Base-by-base conservation (phyloP, 345 rosid genomes). In the Microthlaspi erraticum region DNA sequence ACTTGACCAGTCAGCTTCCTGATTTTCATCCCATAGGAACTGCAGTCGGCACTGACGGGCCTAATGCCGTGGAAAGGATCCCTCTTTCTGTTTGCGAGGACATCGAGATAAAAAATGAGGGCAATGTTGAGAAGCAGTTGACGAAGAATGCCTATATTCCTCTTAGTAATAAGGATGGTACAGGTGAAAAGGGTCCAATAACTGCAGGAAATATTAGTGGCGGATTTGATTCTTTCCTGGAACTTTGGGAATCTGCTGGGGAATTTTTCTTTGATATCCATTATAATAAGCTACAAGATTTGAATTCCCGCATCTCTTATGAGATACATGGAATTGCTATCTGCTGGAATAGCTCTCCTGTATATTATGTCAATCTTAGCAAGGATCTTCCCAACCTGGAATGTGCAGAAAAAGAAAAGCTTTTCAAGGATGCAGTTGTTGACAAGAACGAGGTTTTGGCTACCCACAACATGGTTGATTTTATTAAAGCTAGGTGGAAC, bases 251-350 rank as follows among this genome's bases (percentile, higher is more conserved):
- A 45, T 64, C 84, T 55, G 63, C 74, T 64, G 55, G 20, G n/a
- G 96, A 91, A 51, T 93, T 87, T 76, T 89, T 72, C 81, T 93
- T 93, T 83, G 98, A 93, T 36, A 58, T 93, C 60, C 97, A 93
- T 81, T 93, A 87, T 56, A 84, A 62, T 65, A 89, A 83, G 76
- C 64, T 77, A 68, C 76, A 85, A 61, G 83, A 77, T 77, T 49
- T 77, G 54, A 85, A 83, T 55, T 73, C 84, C 38, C 53, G 59
- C 73, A 78, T 61, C 58, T 79, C 78, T 10, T 93, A 84, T 72
- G 98, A 93, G 80, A 75, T 91, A 74, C 88, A 86, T 74, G 98
- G 98, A 66, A 82, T 93, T 53, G 96, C 98, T 10, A 77, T 93
- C 68, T 93, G 98, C 79, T 93, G 96, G 97, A 86, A 82, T 63